Evolutionary conservation across 1,139 yeast species (phyloP).

Genomic region (Hemisphaericaspora subhashii): DNA sequence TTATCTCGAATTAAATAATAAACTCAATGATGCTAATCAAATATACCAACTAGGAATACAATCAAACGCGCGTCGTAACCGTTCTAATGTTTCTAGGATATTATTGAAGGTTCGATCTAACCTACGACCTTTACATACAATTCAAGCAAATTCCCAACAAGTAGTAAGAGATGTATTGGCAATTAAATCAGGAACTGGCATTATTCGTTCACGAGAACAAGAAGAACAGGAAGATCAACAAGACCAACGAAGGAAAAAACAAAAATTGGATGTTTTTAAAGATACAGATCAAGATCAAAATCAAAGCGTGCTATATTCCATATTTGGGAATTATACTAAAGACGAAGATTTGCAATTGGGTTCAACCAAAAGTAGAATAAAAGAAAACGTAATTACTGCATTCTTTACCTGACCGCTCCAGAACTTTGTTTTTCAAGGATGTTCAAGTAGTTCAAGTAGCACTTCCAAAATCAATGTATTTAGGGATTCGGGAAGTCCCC

Average conservation of each 20-base stretch:
- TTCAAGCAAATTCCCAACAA: neutral
- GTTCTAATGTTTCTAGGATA: too few species aligned
- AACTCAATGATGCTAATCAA: constrained; percentile 59
- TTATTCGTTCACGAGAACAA: neutral
- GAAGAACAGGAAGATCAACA: constrained; percentile 2
- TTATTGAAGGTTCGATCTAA: too few species aligned
- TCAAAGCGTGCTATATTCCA: constrained; percentile 31
- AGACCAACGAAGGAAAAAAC: constrained; percentile 19
- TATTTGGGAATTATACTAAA: constrained; percentile 24
- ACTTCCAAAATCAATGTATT: constrained; percentile 20
- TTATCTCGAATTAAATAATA: constrained; percentile 54
- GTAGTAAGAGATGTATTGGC: constrained; percentile 21
- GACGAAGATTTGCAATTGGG: constrained; percentile 38
- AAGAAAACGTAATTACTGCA: constrained; percentile 66
- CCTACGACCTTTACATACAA: too few species aligned
- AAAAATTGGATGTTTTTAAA: constrained; percentile 30
- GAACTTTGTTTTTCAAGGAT: too few species aligned
- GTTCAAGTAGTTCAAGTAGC: neutral
- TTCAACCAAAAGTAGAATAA: constrained; percentile 49
- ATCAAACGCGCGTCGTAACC: constrained; percentile 64
- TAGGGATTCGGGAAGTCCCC: constrained; percentile 10
- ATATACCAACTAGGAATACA: constrained; percentile 64
- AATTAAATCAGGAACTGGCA: constrained; percentile 25
- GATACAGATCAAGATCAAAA: constrained; percentile 23
- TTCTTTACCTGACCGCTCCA: too few species aligned